Conservation (phyloP, 2,329 filamentous ascomycete genomes). For the Leptographium procerum region DNA sequence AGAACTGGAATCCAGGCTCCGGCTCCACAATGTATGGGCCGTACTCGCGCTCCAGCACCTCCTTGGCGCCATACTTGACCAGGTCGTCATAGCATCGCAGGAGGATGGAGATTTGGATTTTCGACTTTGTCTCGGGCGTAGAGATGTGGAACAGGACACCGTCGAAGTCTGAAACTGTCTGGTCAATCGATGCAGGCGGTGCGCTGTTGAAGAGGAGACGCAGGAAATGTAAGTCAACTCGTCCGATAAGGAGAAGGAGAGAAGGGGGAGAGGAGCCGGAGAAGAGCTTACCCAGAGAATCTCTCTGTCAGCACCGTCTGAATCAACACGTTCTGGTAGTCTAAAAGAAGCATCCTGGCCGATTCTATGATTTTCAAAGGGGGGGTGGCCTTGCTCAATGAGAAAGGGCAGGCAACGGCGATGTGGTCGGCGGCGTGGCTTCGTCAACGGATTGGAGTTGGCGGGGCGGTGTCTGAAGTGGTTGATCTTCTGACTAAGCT, state of each 20-base stretch:
- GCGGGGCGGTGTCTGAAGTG: conserved; percentile 1
- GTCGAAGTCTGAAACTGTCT: conserved; percentile 98
- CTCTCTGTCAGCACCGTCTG: conserved; percentile 92
- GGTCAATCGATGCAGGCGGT: conserved; percentile 80
- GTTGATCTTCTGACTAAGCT: not conserved
- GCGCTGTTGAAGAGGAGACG: conserved; percentile 45
- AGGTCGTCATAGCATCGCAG: conserved; percentile 93
- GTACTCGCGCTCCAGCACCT: conserved; percentile 89
- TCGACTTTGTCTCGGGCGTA: conserved; percentile 83
- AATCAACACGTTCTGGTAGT: conserved; percentile 98
- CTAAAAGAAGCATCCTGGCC: conserved; percentile 73
- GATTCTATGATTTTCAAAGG: not conserved
- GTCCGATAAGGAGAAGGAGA: conserved; percentile 8
- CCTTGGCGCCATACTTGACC: conserved; percentile 81
- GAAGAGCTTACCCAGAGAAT: conserved; percentile 61
- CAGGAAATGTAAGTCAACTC: not conserved
- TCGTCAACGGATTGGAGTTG: not conserved
- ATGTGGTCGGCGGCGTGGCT: not conserved
- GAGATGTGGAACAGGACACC: conserved; percentile 98
- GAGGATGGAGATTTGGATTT: conserved; percentile 88
- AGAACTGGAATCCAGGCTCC: conserved; percentile 93
- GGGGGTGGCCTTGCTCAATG: not conserved
- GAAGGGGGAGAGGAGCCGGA: not conserved
- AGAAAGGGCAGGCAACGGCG: not conserved
- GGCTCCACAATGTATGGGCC: conserved; percentile 78